Conservation (phyloP, 2,329 filamentous ascomycete genomes). For the Thermothelomyces thermophilus region DNA sequence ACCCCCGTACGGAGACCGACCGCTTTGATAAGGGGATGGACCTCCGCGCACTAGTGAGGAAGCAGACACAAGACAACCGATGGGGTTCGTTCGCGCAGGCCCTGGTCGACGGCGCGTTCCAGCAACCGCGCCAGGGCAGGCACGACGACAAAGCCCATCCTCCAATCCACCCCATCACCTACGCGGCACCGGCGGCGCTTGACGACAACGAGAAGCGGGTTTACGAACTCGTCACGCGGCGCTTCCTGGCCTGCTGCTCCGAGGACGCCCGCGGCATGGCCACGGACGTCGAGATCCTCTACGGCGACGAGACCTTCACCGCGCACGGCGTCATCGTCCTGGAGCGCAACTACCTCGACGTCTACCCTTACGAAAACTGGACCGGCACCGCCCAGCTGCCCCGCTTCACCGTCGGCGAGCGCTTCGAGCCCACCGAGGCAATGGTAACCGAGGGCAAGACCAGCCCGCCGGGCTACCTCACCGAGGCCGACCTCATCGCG, state of each 20-base stretch:
- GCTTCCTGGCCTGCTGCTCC: constrained; percentile 92
- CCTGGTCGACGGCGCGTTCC: constrained; percentile 69
- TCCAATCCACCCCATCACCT: constrained; percentile 93
- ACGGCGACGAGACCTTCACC: constrained; percentile 75
- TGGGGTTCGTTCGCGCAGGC: constrained; percentile 80
- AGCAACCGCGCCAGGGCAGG: constrained; percentile 71
- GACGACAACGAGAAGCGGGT: constrained; percentile 65
- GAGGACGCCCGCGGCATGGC: constrained; percentile 84
- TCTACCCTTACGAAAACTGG: constrained; percentile 97
- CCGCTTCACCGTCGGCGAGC: constrained; percentile 69
- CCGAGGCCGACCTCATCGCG: constrained; percentile 89
- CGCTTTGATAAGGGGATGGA: constrained; percentile 90
- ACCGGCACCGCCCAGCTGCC: constrained; percentile 79
- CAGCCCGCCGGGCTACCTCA: constrained; percentile 74
- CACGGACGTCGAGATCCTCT: constrained; percentile 77
- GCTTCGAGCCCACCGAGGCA: constrained; percentile 81
- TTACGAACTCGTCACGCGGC: constrained; percentile 86
- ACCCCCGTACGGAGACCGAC: constrained; percentile 94
- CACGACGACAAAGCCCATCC: constrained; percentile 97
- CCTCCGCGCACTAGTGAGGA: constrained; percentile 69
- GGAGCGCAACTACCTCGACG: constrained; percentile 87
- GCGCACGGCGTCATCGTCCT: constrained; percentile 79
- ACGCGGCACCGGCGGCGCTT: constrained; percentile 59
- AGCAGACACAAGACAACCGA: constrained; percentile 66
- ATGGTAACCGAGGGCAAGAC: constrained; percentile 91